Evolutionary conservation across 2,329 filamentous ascomycete species (phyloP), one percentile per base, ranked within the genome.

Genomic region (Aspergillus chevalieri): DNA sequence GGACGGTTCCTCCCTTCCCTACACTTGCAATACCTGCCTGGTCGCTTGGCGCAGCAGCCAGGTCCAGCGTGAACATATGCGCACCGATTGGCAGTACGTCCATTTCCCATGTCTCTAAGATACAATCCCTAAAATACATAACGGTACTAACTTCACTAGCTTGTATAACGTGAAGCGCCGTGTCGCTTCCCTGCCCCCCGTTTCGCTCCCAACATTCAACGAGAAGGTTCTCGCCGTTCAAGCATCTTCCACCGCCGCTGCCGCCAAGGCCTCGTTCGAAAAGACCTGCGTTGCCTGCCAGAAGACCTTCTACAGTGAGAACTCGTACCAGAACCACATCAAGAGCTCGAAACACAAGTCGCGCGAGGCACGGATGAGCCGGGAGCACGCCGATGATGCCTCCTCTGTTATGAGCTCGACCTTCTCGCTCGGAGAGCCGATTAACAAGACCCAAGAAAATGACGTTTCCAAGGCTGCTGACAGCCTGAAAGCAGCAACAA

Each of bases 11-110:
- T 78, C 85, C 22, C 89, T 96, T 67, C 92, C 93, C 1, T 98
- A 92, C 74, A 97, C 92, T 49, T 98, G 93, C 83, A 98, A 97
- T 72, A 93, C 91, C 51, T 98, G 93, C 67, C 89, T 95, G 69
- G 91, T 98, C 60, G 93, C 92, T 47, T 98, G 97, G 74, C 86
- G 92, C 58, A 90, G 89, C 66, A 90, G 88, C 68, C 92, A 97
- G 66, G 79, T 94, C 49, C 93, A 98, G 74, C 85, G 93, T 68
- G 85, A 83, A 34, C 93, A 98, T 68, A 98, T 98, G 93, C 90
- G 93, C 70, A 93, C 86, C 61, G 93, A 98, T 74, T 98, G 93
- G 93, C 92, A 98, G 87, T 93, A 79, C 74, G 88, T 84, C 4
- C 47, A 46, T 44, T 22, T 26, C 51, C 44, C 52, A 45, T 34